Base-by-base conservation (phyloP, 805 yeast species). In the Starmera pachycereana region DNA sequence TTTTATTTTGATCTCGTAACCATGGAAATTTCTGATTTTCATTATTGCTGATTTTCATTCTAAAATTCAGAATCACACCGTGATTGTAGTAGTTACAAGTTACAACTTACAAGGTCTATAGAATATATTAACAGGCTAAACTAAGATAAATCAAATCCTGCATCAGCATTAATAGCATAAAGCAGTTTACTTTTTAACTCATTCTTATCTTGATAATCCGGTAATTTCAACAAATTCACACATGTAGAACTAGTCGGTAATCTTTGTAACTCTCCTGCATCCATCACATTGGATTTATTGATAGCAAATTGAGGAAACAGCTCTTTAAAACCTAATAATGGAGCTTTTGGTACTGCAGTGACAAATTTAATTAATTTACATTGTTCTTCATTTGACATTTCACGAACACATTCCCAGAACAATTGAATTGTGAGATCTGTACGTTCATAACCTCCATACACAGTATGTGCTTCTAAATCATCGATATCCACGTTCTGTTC, bases 191-290 rank as follows among this genome's bases (percentile, higher is more conserved):
- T 61, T 41, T 69, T 69, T 34, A 92, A 61, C 2, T 71, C 22
- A 33, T 66, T 58, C 51, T 78, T 81, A 48, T 81, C 64, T 47
- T 65, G 62, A 57, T 92, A 92, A 54, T 88, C 82, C 0, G 98
- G 98, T 25, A 92, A 59, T 52, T 82, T 88, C 44, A 92, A 64
- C 42, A 92, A 60, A 54, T 92, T 92, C 28, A 88, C 85, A 66
- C 98, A 92, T 0, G 98, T 92, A 0, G 96, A 78, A 0, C 97
- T 83, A 0, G 97, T 86, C 0, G 98, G 98, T 32, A 92, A 63
- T 28, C 94, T 39, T 38, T 32, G 19, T 10, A 2, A 66, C 67
- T 2, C 52, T 47, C 25, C 73, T 74, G 9, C 55, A 40, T 0
- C 90, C 92, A 0, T 80, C 70, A 27, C 27, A 22, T 22, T 22